phyloP scores from a whole-genome alignment of 2,329 filamentous ascomycete genomes.

The Trematosphaeria pertusa region DNA sequence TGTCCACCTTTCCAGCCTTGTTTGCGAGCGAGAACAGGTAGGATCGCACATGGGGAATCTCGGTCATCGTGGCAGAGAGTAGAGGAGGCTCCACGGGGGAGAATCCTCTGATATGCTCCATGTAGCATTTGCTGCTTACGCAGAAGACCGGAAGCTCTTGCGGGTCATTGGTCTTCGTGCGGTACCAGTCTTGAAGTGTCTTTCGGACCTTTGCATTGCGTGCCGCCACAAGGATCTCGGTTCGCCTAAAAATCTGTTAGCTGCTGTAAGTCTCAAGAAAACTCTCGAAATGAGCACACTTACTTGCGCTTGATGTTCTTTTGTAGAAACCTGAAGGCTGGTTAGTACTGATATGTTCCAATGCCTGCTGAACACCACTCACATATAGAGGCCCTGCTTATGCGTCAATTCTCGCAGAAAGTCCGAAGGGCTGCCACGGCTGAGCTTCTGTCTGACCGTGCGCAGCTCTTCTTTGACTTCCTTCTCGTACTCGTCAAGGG shows the following conservation, averaged over 20 bases:
- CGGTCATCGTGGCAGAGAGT: background rate
- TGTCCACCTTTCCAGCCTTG: conserved; percentile 1
- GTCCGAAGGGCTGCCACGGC: too few species aligned
- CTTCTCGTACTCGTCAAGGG: background rate
- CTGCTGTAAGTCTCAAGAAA: background rate
- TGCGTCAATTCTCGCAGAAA: background rate
- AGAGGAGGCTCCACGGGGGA: background rate
- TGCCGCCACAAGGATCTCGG: background rate
- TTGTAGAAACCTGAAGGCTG: background rate
- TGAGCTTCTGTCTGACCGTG: background rate
- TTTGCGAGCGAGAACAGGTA: conserved; percentile 2
- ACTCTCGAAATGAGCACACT: background rate
- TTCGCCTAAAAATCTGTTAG: background rate
- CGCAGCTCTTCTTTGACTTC: background rate
- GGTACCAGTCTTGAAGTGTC: conserved; percentile 5
- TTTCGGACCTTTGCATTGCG: conserved; percentile 4
- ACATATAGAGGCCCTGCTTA: conserved; percentile 1
- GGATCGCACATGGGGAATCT: conserved; percentile 1
- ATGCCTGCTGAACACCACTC: background rate
- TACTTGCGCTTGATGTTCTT: conserved; percentile 3
- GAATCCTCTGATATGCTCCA: conserved; percentile 1
- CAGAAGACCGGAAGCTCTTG: conserved; percentile 1
- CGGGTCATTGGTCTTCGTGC: background rate
- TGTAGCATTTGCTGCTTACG: conserved; percentile 7
- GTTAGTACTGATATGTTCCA: too few species aligned